phyloP scores from a whole-genome alignment of 2,329 filamentous ascomycete genomes.

The Pyrenochaeta sp. region DNA sequence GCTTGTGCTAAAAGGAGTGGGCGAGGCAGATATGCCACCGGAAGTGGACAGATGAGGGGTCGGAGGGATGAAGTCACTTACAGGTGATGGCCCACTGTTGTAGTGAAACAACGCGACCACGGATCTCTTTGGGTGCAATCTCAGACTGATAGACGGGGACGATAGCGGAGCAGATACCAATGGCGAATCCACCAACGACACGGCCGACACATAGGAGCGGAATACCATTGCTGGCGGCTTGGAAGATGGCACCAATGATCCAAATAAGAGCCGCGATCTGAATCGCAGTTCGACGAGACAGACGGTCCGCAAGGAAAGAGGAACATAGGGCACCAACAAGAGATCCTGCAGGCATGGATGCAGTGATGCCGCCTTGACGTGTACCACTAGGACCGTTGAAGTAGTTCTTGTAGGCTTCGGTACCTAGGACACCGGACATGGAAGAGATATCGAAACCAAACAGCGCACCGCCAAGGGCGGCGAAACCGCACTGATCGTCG shows the following conservation, averaged over 20 bases:
- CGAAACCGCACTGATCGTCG: constrained; percentile 62
- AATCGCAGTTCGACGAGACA: constrained; percentile 56
- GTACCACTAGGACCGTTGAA: constrained; percentile 46
- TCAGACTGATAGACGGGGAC: constrained; percentile 95
- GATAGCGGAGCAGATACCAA: constrained; percentile 89
- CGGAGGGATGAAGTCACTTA: constrained; percentile 49
- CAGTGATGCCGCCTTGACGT: constrained; percentile 55
- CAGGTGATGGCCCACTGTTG: constrained; percentile 77
- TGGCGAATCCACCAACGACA: constrained; percentile 83
- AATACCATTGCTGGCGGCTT: constrained; percentile 50
- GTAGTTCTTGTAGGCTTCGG: constrained; percentile 49
- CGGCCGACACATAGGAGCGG: constrained; percentile 61
- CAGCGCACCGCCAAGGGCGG: constrained; percentile 61
- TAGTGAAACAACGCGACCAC: constrained; percentile 68
- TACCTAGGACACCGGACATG: constrained; percentile 51
- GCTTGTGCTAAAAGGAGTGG: constrained; percentile 10
- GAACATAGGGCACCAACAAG: constrained; percentile 57
- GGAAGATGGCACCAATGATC: constrained; percentile 55
- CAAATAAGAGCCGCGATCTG: constrained; percentile 56
- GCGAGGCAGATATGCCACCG: not conserved
- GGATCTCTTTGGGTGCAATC: constrained; percentile 63
- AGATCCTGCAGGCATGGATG: constrained; percentile 60
- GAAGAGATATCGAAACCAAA: constrained; percentile 53
- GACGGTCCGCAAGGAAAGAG: constrained; percentile 56
- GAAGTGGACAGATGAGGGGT: not conserved